Conservation (phyloP, 257 asterid genomes). For the Nicotiana tabacum region DNA sequence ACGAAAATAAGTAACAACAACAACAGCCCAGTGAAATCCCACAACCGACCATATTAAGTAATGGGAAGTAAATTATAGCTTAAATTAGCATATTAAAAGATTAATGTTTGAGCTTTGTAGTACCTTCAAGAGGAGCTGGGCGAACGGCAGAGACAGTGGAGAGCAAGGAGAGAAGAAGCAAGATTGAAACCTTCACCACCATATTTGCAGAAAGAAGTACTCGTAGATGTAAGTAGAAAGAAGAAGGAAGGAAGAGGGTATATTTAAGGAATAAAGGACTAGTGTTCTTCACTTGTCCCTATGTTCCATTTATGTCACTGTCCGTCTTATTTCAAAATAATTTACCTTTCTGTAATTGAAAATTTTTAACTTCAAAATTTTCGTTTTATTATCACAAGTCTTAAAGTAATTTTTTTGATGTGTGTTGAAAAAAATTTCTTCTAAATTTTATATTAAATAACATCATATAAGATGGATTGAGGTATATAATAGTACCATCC, state of each 20-base stretch:
- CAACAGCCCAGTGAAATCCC: too few relatives aligned
- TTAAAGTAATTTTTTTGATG: background rate
- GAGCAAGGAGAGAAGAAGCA: conserved; percentile 35
- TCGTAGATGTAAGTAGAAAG: background rate
- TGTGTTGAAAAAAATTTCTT: too few relatives aligned
- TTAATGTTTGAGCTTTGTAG: background rate
- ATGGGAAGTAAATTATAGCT: background rate
- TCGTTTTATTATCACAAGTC: background rate
- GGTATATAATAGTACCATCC: background rate
- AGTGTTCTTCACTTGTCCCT: background rate
- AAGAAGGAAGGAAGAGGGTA: background rate
- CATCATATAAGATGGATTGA: background rate
- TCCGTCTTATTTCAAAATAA: background rate
- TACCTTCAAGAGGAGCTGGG: conserved; percentile 65
- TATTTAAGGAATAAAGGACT: background rate
- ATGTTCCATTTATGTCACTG: background rate
- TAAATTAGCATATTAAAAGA: background rate
- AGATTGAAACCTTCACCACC: conserved; percentile 28
- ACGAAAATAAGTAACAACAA: background rate
- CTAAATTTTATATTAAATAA: background rate
- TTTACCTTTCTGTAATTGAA: too few relatives aligned
- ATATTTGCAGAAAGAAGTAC: conserved; percentile 19
- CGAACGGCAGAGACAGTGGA: conserved; percentile 32
- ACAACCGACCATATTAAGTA: background rate
- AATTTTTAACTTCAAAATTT: too few relatives aligned